Base-by-base conservation (phyloP, 2,329 filamentous ascomycete genomes). In the Fusarium veterinarium region DNA sequence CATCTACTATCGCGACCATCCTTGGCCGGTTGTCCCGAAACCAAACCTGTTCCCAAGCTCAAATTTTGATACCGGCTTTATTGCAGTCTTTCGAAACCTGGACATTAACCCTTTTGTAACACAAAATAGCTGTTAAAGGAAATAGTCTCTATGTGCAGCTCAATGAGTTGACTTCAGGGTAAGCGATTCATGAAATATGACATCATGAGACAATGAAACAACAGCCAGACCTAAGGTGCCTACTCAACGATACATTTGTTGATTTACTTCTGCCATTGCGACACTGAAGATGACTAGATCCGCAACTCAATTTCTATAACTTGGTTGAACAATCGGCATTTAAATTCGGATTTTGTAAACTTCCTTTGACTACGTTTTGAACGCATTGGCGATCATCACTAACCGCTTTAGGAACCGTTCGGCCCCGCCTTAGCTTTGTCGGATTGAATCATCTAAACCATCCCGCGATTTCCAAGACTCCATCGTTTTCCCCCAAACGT, bases 381-480 rank as follows among this genome's bases (percentile, higher is more conserved):
- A 64, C 64, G 44, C 33, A 9, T 3, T 3, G 7, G 3, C 7
- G 9, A 20, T 25, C 17, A 1, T 9, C 4, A 14, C 64, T 67
- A 67, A 38, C 64, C 37, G 11, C 5, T 38, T 41, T 56, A 5
- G 35, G 25, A 11, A 23, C 46, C 46, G 48, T 51, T 23, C 46
- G 62, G 67, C 57, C 67, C 67, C 62, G 38, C 67, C 69, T 8
- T 23, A 59, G n/a, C 56, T 67, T 52, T 35, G 20, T 41, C 62
- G 41, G 56, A 37, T 37, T 35, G 38, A 69, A 53, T 25, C 42
- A 45, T 30, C 38, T 52, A 25, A 60, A 53, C 44, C 64, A 28
- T 52, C 19, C 37, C 25, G 19, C 45, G 37, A 64, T 44, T 53
- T 38, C 11, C 58, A 44, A 67, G 31, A 61, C 37, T 52, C 45